phyloP scores from a whole-genome alignment of 306 rosid species.

The Cicer bijugum region DNA sequence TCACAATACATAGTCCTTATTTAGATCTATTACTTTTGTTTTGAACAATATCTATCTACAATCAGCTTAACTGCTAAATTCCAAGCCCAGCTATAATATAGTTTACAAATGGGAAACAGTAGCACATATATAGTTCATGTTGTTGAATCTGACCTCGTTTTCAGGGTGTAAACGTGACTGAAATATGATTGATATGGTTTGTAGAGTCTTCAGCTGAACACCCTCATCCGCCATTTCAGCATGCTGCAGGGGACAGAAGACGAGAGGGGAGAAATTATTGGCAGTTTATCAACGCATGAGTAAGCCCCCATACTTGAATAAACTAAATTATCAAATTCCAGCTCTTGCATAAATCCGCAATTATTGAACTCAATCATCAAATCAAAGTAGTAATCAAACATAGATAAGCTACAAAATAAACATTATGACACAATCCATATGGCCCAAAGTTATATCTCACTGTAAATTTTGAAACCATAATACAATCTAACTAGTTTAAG shows the following conservation, averaged over 20 bases:
- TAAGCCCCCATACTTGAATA: constrained; percentile 24
- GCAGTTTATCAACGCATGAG: constrained; percentile 37
- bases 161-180: constrained; percentile 96
- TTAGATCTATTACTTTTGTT: constrained; percentile 25
- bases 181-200: constrained; percentile 82
- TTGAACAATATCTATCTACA: constrained; percentile 25
- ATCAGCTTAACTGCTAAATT: constrained; percentile 33
- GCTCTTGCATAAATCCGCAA: constrained; percentile 37
- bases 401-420: constrained; percentile 29
- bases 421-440: constrained; percentile 14
- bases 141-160: constrained; percentile 65
- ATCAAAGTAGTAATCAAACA: constrained; percentile 33
- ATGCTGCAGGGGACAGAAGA: constrained; percentile 64
- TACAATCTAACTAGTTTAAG: constrained; percentile 25
- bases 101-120: constrained; percentile 1
- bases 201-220: constrained; percentile 96
- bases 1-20: constrained; percentile 32
- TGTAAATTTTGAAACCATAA: constrained; percentile 24
- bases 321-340: constrained; percentile 27
- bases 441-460: constrained; percentile 23
- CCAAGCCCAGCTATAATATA: constrained; percentile 40
- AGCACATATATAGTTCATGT: constrained; percentile 24
- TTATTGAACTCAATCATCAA: constrained; percentile 29
- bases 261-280: constrained; percentile 34
- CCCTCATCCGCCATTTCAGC: constrained; percentile 92